Conservation (phyloP, 1,284 basidiomycete genomes). For the Volvariella surrecta region DNA sequence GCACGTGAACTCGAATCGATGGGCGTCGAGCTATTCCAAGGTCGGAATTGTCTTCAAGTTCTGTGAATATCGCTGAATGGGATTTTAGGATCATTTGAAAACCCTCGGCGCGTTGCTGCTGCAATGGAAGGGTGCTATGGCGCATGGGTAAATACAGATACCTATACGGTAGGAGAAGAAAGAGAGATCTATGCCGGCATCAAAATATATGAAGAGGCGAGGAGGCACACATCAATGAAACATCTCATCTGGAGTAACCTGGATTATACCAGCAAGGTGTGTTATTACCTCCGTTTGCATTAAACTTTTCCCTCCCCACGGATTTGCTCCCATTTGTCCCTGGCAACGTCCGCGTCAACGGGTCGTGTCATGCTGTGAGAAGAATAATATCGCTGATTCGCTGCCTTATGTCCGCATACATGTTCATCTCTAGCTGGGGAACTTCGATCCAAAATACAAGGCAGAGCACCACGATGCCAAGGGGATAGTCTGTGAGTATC, state of each 20-base stretch:
- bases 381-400: too few species aligned
- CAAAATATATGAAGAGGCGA: constrained; percentile 38
- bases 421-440: constrained; percentile 17
- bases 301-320: too few species aligned
- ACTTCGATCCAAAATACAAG: constrained; percentile 26
- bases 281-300: too few species aligned
- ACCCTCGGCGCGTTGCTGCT: constrained; percentile 20
- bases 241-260: constrained; percentile 42
- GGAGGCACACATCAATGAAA: constrained; percentile 25
- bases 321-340: too few species aligned
- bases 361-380: too few species aligned
- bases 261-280: constrained; percentile 35
- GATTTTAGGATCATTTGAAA: constrained; percentile 24
- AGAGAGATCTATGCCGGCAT: constrained; percentile 34
- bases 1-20: constrained; percentile 26
- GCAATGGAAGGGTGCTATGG: constrained; percentile 36
- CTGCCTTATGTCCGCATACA: too few species aligned
- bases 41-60: constrained; percentile 14
- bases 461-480: constrained; percentile 36
- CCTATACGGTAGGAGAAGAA: constrained; percentile 36
- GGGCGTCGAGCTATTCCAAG: constrained; percentile 36
- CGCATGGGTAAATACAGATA: constrained; percentile 36
- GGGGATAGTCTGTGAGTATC: constrained; percentile 33
- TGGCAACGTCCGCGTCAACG: too few species aligned
- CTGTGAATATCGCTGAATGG: background rate